A percentile compares a stretch with the other conserved stretches of the same genome.
Evolutionary conservation across 345 rosid genomes (phyloP).

Genomic region (Rhodomyrtus tomentosa): DNA sequence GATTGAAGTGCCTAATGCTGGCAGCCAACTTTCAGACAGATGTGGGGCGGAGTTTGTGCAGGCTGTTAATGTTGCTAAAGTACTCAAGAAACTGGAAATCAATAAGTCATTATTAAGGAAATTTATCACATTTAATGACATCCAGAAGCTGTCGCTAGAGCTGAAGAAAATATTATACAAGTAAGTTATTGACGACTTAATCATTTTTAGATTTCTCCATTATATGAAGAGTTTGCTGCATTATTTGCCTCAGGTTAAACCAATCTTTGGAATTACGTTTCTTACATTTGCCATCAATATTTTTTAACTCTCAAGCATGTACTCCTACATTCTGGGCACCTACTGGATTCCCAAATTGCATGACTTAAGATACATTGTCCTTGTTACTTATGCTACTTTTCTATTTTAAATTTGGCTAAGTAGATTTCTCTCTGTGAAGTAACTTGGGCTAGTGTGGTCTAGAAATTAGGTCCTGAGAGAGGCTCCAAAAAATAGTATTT

Average conservation of each 20-base stretch:
- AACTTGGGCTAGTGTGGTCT: not conserved
- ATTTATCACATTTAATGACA: slow-evolving; percentile 28
- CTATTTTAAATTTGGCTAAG: not conserved
- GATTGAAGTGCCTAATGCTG: slow-evolving; percentile 12
- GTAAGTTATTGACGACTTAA: slow-evolving; percentile 26
- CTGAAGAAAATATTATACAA: slow-evolving; percentile 44
- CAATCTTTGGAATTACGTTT: not conserved
- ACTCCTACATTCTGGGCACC: not conserved
- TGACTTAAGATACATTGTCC: not conserved
- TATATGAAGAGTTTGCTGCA: not conserved
- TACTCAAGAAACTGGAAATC: slow-evolving; percentile 15
- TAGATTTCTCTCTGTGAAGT: not conserved
- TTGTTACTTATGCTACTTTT: not conserved
- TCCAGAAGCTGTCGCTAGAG: slow-evolving; percentile 29
- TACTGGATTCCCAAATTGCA: not conserved
- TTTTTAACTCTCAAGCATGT: not conserved
- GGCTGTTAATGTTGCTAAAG: slow-evolving; percentile 18
- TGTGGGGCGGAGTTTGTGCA: slow-evolving; percentile 7
- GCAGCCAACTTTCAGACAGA: slow-evolving; percentile 21
- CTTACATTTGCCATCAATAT: not conserved
- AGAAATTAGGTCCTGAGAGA: not conserved
- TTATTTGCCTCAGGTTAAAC: not conserved
- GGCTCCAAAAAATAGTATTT: not conserved
- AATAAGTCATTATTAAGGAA: slow-evolving; percentile 23
- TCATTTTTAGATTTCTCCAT: not conserved